Conservation (phyloP, 495 filamentous ascomycete genomes). For the Daldinia grandis region DNA sequence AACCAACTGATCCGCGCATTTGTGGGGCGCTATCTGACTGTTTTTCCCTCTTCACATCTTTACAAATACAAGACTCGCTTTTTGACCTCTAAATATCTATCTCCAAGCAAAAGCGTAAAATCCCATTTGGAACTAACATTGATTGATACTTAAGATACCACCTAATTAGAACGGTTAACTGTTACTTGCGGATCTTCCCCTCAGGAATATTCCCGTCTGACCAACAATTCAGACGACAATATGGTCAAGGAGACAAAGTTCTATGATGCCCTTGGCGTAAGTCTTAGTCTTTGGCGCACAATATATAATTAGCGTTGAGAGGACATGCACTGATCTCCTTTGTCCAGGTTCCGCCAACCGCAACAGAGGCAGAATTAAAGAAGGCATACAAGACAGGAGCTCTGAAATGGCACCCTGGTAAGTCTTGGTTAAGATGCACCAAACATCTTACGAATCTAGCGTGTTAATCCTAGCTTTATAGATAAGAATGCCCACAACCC, state of each 20-base stretch:
- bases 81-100: slow-evolving; percentile 3
- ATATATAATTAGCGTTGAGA: neutral
- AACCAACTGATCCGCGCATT: slow-evolving; percentile 23
- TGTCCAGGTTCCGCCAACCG: slow-evolving; percentile 72
- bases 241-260: slow-evolving; percentile 94
- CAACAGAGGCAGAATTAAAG: slow-evolving; percentile 81
- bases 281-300: slow-evolving; percentile 41
- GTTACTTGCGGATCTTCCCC: slow-evolving; percentile 5
- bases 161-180: slow-evolving; percentile 5
- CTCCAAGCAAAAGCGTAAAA: neutral
- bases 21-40: slow-evolving; percentile 38
- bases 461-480: slow-evolving; percentile 51
- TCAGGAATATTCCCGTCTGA: slow-evolving; percentile 9
- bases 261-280: slow-evolving; percentile 87
- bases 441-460: neutral
- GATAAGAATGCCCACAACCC: slow-evolving; percentile 98
- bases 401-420: slow-evolving; percentile 91
- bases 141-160: slow-evolving; percentile 16
- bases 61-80: slow-evolving; percentile 24
- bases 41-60: slow-evolving; percentile 26
- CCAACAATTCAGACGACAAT: slow-evolving; percentile 48
- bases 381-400: slow-evolving; percentile 91
- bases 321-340: slow-evolving; percentile 41
- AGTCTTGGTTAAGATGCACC: slow-evolving; percentile 15
- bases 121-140: slow-evolving; percentile 13